Evolutionary conservation across 2,329 filamentous ascomycete genomes (phyloP), one percentile per base, ranked within the genome.

Genomic region (Rosellinia necatrix): DNA sequence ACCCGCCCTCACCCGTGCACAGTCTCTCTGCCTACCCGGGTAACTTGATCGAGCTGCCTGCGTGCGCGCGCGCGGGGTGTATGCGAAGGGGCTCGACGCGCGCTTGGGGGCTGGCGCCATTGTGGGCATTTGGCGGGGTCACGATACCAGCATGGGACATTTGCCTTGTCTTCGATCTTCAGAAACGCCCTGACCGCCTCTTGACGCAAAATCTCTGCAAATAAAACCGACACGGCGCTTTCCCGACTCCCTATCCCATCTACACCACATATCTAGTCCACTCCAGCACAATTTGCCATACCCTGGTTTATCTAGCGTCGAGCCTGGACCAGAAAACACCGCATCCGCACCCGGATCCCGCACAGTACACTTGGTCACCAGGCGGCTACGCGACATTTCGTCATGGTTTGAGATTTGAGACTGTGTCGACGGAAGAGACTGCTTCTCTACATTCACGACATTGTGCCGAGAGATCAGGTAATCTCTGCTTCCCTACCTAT

Each of bases 71-170:
- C 35, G 41, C 38, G 40, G 48, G 49, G 51, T 49, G 37, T 43
- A 50, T 57, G 41, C 22, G 40, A 53, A 40, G 32, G 49, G n/a
- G n/a, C n/a, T n/a, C n/a, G n/a, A n/a, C n/a, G n/a, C n/a, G n/a
- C n/a, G 35, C 57, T 38, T 53, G 44, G 57, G 44, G 29, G 43
- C 51, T 48, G 24, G 40, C 25, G 22, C 40, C 47, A 37, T 49
- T 62, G 60, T 63, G 58, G 55, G 47, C 48, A 60, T 53, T n/a
- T 53, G 55, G 64, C 63, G 63, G 65, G 64, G 63, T 66, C 66
- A 68, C 65, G 65, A 66, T 65, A 65, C 55, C 49, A 24, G 47
- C 47, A 56, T 52, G 29, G 29, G 41, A 25, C 25, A 29, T 25
- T 30, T 30, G 41, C 32, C 24, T 62, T 56, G 62, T 59, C 59